A percentile compares a stretch with the other conserved stretches of the same genome.
These are phyloP conservation scores for Kockovaella imperatae DNA, from an alignment of 768 basidiomycete species.

Conservation along the genomic window DNA sequence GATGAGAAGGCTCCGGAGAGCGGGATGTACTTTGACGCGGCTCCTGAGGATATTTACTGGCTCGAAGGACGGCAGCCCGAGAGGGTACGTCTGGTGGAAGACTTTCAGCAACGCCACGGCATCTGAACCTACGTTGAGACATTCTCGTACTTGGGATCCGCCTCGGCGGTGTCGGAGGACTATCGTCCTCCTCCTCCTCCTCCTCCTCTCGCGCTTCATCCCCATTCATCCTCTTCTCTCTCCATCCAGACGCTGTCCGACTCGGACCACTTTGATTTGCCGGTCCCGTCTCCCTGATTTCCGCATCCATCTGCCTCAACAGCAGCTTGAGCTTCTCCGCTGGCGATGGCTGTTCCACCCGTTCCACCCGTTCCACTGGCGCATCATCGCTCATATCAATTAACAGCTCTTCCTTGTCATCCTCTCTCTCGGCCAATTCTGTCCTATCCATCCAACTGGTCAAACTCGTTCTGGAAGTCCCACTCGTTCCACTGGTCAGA, in stretches of 20 bases:
- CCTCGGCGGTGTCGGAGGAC: constrained; percentile 6
- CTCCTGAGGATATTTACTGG: background rate
- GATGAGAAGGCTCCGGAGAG: constrained; percentile 4
- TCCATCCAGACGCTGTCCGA: background rate
- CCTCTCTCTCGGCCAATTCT: constrained; percentile 22
- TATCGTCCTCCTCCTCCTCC: constrained; percentile 3
- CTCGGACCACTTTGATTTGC: background rate
- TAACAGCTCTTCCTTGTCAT: constrained; percentile 5
- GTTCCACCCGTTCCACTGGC: background rate
- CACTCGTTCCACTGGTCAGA: too few species aligned
- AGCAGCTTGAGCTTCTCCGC: constrained; percentile 6
- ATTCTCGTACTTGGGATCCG: constrained; percentile 1
- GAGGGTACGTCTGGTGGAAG: background rate
- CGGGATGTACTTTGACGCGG: background rate
- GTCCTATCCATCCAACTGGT: too few species aligned
- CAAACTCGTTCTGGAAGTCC: too few species aligned
- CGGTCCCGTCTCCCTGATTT: constrained; percentile 1
- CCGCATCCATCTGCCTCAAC: constrained; percentile 5
- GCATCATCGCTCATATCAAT: constrained; percentile 5
- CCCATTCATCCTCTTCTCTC: background rate
- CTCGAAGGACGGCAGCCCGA: background rate
- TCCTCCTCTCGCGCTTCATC: background rate
- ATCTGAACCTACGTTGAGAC: background rate
- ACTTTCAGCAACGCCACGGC: background rate
- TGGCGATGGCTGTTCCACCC: background rate